Percentiles rank a stretch among this genome's conserved stretches.
Conservation (phyloP, 495 filamentous ascomycete genomes). For the Aspergillus homomorphus region DNA sequence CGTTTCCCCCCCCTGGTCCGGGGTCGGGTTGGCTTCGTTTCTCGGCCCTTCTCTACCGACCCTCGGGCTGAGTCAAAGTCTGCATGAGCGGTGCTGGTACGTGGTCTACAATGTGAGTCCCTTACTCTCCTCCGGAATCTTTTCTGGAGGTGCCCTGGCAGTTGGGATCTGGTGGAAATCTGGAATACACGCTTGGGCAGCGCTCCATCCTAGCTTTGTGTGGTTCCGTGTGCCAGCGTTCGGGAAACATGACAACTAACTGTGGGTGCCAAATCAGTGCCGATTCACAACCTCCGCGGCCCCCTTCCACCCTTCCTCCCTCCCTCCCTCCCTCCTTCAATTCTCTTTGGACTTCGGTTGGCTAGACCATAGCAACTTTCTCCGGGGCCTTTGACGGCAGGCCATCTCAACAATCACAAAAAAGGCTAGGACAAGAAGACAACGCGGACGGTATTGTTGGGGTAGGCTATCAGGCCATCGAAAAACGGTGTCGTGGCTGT, state of each 20-base stretch:
- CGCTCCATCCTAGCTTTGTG: conserved; percentile 11
- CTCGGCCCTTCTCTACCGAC: conserved; percentile 9
- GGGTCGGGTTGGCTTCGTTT: conserved; percentile 21
- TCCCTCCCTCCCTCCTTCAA: background rate
- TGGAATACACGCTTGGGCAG: conserved; percentile 6
- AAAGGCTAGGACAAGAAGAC: background rate
- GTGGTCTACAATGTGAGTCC: conserved; percentile 15
- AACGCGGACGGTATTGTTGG: conserved; percentile 2
- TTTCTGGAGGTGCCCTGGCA: conserved; percentile 8
- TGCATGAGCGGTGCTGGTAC: conserved; percentile 20
- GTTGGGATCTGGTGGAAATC: conserved; percentile 9
- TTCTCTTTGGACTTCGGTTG: background rate
- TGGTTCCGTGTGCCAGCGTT: conserved; percentile 17
- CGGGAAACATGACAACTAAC: conserved; percentile 21
- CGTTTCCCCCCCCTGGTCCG: background rate
- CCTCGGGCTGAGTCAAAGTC: conserved; percentile 19
- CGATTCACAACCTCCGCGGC: conserved; percentile 12
- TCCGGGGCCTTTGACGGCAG: background rate
- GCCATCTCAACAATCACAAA: background rate
- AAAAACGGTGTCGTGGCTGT: conserved; percentile 23
- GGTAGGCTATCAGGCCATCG: conserved; percentile 15
- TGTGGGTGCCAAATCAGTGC: conserved; percentile 9
- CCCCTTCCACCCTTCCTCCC: background rate
- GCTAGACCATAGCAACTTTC: background rate
- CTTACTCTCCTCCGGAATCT: conserved; percentile 4